These are phyloP conservation scores for Cardamine chenopodiifolia DNA, from an alignment of 345 rosid genomes.

Conservation along the genomic window DNA sequence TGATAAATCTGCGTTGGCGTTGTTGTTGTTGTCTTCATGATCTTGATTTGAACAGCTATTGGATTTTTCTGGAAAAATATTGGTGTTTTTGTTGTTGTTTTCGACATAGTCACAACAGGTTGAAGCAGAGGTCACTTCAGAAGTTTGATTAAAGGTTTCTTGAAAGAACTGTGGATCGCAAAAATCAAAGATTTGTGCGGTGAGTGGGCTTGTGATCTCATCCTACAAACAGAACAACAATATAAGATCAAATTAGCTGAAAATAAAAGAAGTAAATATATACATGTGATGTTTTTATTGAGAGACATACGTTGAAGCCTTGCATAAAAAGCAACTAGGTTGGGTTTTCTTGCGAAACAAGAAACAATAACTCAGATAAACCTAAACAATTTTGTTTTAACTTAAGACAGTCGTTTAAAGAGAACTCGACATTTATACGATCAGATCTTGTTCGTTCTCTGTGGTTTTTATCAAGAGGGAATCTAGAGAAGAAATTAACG, in stretches of 20 bases:
- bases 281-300: neutral
- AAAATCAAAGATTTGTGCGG: constrained; percentile 66
- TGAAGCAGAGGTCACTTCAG: constrained; percentile 76
- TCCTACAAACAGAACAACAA: constrained; percentile 54
- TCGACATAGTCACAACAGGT: constrained; percentile 63
- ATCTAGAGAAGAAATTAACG: constrained; percentile 15
- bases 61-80: constrained; percentile 32
- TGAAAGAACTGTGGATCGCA: constrained; percentile 68
- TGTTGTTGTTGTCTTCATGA: constrained; percentile 31
- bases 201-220: constrained; percentile 76
- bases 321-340: constrained; percentile 33
- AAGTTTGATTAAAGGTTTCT: constrained; percentile 63
- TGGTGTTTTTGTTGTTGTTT: constrained; percentile 32
- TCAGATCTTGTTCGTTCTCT: constrained; percentile 15
- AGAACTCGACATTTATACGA: constrained; percentile 13
- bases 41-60: constrained; percentile 39
- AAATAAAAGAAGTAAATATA: neutral
- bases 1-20: constrained; percentile 48
- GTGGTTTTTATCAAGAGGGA: constrained; percentile 24
- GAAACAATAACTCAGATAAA: neutral
- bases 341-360: constrained; percentile 22
- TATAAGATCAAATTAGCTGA: neutral
- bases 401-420: constrained; percentile 7
- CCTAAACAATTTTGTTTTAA: neutral
- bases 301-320: constrained; percentile 29